phyloP scores from a whole-genome alignment of 441 rosid genomes.

The Isatis lusitanica region DNA sequence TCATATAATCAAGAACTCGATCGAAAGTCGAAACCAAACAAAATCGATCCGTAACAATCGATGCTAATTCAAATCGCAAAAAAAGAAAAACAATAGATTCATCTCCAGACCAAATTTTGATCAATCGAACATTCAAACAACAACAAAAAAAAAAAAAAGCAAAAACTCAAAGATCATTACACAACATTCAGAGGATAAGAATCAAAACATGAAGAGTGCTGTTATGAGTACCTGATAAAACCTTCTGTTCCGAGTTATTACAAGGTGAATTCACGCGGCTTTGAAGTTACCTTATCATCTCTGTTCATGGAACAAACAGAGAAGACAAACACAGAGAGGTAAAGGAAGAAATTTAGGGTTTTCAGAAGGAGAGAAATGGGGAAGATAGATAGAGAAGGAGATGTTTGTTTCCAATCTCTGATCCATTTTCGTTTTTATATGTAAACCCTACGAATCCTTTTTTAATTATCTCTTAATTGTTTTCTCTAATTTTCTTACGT shows the following conservation, averaged over 20 bases:
- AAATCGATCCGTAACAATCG: neutral
- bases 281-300: constrained; percentile 24
- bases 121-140: neutral
- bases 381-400: constrained; percentile 25
- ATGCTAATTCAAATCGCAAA: neutral
- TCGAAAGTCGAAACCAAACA: constrained; percentile 2
- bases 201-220: constrained; percentile 11
- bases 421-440: constrained; percentile 34
- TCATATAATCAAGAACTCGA: constrained; percentile 21
- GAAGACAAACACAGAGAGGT: neutral
- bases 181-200: neutral
- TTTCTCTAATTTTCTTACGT: neutral
- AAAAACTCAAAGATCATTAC: constrained; percentile 1
- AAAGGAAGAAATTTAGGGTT: constrained; percentile 30
- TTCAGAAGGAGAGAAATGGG: constrained; percentile 25
- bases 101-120: neutral
- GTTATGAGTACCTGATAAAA: constrained; percentile 1
- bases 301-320: constrained; percentile 10
- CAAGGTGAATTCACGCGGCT: constrained; percentile 2
- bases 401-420: constrained; percentile 29
- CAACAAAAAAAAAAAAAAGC: neutral
- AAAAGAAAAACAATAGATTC: neutral
- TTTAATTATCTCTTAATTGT: constrained; percentile 17
- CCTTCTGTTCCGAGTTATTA: neutral
- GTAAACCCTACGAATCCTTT: constrained; percentile 34